Percentiles rank a stretch among this genome's conserved stretches.
These are phyloP conservation scores for Cercospora brassicicola DNA, from an alignment of 2,329 filamentous ascomycete species.

Conservation along the genomic window DNA sequence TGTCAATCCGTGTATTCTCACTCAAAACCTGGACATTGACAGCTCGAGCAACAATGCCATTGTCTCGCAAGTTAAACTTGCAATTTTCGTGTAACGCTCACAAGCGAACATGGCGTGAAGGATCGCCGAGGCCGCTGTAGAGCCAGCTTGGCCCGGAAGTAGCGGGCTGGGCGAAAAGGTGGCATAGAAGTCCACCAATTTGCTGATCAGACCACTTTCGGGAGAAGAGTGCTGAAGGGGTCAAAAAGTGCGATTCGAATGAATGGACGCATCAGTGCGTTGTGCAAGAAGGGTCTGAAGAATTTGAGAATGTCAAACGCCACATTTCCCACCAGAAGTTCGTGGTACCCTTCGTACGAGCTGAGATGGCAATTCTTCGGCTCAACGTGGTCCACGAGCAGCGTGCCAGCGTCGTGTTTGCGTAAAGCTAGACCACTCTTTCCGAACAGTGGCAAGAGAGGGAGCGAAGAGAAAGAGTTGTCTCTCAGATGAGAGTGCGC, in stretches of 20 bases:
- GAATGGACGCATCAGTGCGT: background rate
- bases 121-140: background rate
- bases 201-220: background rate
- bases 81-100: background rate
- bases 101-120: background rate
- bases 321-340: background rate
- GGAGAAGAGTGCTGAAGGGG: background rate
- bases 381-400: background rate
- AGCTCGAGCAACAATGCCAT: background rate
- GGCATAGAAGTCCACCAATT: background rate
- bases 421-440: background rate
- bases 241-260: background rate
- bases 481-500: background rate
- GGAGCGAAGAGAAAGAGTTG: background rate
- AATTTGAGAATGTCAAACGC: background rate
- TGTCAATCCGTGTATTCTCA: background rate
- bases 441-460: background rate
- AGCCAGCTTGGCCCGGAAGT: conserved; percentile 1
- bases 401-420: background rate
- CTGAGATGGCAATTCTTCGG: background rate
- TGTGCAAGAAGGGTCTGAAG: background rate
- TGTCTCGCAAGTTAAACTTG: background rate
- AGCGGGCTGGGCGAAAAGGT: background rate
- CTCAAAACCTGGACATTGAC: background rate
- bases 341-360: background rate